phyloP scores from a whole-genome alignment of 2,329 filamentous ascomycete genomes.

The Setomelanomma holmii region DNA sequence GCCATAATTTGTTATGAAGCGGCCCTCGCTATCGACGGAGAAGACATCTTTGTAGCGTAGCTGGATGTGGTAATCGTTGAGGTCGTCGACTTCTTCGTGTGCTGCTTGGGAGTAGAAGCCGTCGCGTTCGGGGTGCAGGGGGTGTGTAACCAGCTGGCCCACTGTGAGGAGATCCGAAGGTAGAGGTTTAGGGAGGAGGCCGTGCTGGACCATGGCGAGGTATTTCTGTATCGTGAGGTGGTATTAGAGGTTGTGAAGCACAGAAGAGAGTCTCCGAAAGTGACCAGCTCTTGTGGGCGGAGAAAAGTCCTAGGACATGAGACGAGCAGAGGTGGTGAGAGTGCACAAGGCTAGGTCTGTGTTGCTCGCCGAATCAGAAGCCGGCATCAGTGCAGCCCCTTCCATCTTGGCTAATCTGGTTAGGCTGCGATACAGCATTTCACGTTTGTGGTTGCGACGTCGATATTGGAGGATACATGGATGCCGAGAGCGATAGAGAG shows the following conservation, averaged over 20 bases:
- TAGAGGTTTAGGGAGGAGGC: slow-evolving; percentile 46
- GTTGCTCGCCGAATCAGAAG: slow-evolving; percentile 24
- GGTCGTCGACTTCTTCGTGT: slow-evolving; percentile 43
- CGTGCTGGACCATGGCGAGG: slow-evolving; percentile 42
- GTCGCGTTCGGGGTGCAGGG: slow-evolving; percentile 46
- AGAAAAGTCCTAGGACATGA: slow-evolving; percentile 6
- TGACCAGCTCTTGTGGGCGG: background rate
- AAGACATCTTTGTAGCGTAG: slow-evolving; percentile 49
- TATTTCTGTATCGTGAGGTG: background rate
- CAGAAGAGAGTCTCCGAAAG: background rate
- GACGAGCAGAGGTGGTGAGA: slow-evolving; percentile 10
- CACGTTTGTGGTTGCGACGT: slow-evolving; percentile 28
- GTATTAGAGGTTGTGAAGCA: background rate
- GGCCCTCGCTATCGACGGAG: slow-evolving; percentile 45
- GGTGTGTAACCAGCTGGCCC: slow-evolving; percentile 47
- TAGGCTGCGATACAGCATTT: slow-evolving; percentile 21
- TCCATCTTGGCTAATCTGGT: slow-evolving; percentile 26
- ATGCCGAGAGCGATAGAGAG: slow-evolving; percentile 7
- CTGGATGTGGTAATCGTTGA: slow-evolving; percentile 50
- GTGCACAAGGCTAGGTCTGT: slow-evolving; percentile 12
- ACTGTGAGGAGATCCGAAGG: slow-evolving; percentile 43
- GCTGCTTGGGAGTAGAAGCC: slow-evolving; percentile 45
- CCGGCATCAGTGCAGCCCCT: slow-evolving; percentile 18
- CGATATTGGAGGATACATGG: slow-evolving; percentile 26
- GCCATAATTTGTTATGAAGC: slow-evolving; percentile 49